phyloP scores from a whole-genome alignment of 805 yeast genomes.

The Starmerella floris region DNA sequence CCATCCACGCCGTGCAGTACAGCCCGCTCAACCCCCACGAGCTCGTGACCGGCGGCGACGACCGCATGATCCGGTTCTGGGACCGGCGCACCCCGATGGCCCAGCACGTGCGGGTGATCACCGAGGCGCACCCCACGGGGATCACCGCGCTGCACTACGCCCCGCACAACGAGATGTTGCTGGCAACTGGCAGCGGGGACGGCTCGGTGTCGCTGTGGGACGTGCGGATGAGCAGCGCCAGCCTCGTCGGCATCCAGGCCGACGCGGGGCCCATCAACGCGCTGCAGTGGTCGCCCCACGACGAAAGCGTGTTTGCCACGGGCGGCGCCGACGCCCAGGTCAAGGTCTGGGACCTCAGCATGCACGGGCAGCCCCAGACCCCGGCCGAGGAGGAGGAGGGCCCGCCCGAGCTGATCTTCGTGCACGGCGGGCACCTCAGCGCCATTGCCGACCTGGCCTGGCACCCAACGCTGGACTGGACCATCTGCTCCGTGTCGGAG shows the following conservation, averaged over 20 bases:
- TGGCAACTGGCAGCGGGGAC: conserved; percentile 72
- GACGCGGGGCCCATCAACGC: conserved; percentile 46
- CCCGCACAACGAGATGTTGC: conserved; percentile 37
- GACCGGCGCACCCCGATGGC: conserved; percentile 25
- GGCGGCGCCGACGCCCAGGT: conserved; percentile 57
- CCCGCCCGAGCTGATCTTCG: conserved; percentile 64
- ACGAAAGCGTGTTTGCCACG: conserved; percentile 43
- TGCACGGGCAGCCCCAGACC: conserved; percentile 39
- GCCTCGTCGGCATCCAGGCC: conserved; percentile 54
- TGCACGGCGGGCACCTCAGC: conserved; percentile 80
- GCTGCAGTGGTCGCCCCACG: conserved; percentile 40
- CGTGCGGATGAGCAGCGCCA: conserved; percentile 44
- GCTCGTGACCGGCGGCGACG: conserved; percentile 67
- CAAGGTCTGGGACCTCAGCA: conserved; percentile 57
- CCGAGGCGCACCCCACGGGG: conserved; percentile 45
- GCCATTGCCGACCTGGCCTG: conserved; percentile 54
- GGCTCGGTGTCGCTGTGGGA: conserved; percentile 65
- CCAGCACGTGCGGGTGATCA: conserved; percentile 12
- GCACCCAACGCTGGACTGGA: conserved; percentile 46
- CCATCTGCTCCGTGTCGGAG: conserved; percentile 57
- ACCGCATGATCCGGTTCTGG: conserved; percentile 57
- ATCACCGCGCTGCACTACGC: conserved; percentile 60
- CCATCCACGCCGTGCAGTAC: conserved; percentile 51
- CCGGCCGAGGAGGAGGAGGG: conserved; percentile 44
- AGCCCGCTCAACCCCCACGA: conserved; percentile 42